Evolutionary conservation across 805 yeast genomes (phyloP).

Genomic region (Cyberlindnera sargentensis): DNA sequence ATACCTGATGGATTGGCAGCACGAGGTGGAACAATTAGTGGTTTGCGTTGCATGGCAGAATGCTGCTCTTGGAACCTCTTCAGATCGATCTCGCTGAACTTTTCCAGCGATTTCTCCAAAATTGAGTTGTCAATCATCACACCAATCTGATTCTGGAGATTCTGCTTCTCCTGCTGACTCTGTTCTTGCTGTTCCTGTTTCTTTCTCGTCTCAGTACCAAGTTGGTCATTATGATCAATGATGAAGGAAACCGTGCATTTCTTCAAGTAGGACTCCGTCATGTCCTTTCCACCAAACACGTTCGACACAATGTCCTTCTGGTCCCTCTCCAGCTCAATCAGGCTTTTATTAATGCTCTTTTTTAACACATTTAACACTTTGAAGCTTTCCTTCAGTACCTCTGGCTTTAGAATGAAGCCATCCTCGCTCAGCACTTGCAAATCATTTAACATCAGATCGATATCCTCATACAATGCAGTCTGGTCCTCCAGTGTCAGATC

Average conservation of each 20-base stretch:
- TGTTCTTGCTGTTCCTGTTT: conserved; percentile 4
- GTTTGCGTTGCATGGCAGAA: not conserved
- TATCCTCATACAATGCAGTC: conserved; percentile 19
- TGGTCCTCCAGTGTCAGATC: conserved; percentile 16
- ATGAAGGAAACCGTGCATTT: conserved; percentile 24
- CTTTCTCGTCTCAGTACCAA: conserved; percentile 5
- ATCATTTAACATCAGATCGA: conserved; percentile 22
- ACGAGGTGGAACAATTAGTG: not conserved
- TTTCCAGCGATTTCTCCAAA: conserved; percentile 9
- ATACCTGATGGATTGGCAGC: not conserved
- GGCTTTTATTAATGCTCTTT: conserved; percentile 19
- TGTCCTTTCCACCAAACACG: conserved; percentile 25
- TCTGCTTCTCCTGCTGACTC: conserved; percentile 6
- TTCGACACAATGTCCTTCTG: conserved; percentile 25
- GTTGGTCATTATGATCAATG: conserved; percentile 11
- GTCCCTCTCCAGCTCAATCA: conserved; percentile 21
- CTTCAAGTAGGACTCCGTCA: conserved; percentile 24
- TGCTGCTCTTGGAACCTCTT: conserved; percentile 1
- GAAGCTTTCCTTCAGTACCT: conserved; percentile 23
- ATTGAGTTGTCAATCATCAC: conserved; percentile 12
- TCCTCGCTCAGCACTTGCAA: conserved; percentile 19
- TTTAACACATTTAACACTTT: conserved; percentile 22
- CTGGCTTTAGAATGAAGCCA: conserved; percentile 21
- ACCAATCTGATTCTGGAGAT: conserved; percentile 18
- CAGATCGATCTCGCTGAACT: conserved; percentile 10